A percentile compares a stretch with the other conserved stretches of the same genome.
phyloP scores from a whole-genome alignment of 371 early-diverging fungal species.

The Mortierella sp. region DNA sequence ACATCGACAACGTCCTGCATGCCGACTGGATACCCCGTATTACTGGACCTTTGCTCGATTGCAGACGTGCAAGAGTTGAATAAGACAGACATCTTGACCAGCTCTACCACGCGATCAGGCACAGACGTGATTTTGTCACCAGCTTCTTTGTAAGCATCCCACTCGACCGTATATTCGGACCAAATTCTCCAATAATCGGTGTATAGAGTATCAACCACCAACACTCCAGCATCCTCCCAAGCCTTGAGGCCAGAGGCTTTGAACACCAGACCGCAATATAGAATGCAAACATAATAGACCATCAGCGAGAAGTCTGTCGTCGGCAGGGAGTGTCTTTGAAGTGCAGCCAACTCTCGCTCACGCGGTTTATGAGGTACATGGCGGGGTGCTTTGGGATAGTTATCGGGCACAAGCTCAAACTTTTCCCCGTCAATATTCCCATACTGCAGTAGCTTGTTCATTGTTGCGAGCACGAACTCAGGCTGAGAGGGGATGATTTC shows the following conservation, averaged over 20 bases:
- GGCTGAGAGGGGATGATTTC: slow-evolving; percentile 18
- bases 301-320: slow-evolving; percentile 19
- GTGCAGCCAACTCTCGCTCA: slow-evolving; percentile 19
- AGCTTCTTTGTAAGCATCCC: slow-evolving; percentile 17
- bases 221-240: slow-evolving; percentile 19
- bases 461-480: slow-evolving; percentile 13
- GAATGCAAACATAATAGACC: slow-evolving; percentile 19
- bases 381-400: slow-evolving; percentile 11
- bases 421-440: slow-evolving; percentile 11
- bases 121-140: slow-evolving; percentile 3
- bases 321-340: slow-evolving; percentile 3
- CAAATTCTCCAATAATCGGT: slow-evolving; percentile 20
- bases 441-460: slow-evolving; percentile 16
- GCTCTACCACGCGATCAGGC: slow-evolving; percentile 19
- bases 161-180: background rate
- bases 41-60: slow-evolving; percentile 11
- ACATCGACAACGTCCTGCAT: slow-evolving; percentile 10
- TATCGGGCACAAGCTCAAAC: slow-evolving; percentile 12
- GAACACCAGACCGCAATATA: slow-evolving; percentile 15
- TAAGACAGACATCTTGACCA: slow-evolving; percentile 14
- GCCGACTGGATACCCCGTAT: slow-evolving; percentile 6
- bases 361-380: background rate
- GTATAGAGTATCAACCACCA: slow-evolving; percentile 18
- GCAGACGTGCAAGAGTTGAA: slow-evolving; percentile 11
- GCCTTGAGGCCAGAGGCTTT: slow-evolving; percentile 9